Evolutionary conservation across 495 filamentous ascomycete genomes (phyloP), one percentile per base, ranked within the genome.

Genomic region (Trichoderma virens): DNA sequence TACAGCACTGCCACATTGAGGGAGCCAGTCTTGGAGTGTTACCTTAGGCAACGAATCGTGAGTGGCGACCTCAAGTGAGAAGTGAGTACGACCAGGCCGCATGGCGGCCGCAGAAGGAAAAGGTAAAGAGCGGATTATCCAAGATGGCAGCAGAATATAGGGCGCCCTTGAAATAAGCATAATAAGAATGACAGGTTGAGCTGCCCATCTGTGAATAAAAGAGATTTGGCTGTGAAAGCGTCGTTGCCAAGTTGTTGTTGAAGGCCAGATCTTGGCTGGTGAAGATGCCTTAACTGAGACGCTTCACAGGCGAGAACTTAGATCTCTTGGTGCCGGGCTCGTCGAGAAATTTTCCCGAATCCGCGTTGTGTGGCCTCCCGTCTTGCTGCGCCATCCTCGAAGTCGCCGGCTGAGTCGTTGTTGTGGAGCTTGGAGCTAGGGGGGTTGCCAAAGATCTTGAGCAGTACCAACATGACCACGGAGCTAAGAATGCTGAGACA

Each of bases 401-500:
- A 82, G 34, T 79, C 80, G 62, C 78, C 79, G 5, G 74, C 72
- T 14, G 76, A 78, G 63, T 79, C 82, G 5, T 68, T 68, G 64
- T 72, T 75, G 71, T 68, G 54, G 76, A 74, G 64, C 69, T 83
- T 84, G 5, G 73, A 72, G 64, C 71, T 80, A 2, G 80, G 73
- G 43, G 78, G 69, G 63, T 85, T 85, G 61, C 88, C 88, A 63
- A 90, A 75, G 34, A 88, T 62, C 61, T 79, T 81, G 32, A 93
- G 74, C 61, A 90, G 69, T n/a, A 87, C 67, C 38, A 85, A 82
- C 88, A 92, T 90, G 41, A 79, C 66, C 8, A 85, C 68, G 16
- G 88, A 86, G 67, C 87, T 85, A 2, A 90, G 65, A 60, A 96
- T 93, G 74, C 90, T 93, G 34, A 85, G 74, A 67, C 83, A 85